These are phyloP conservation scores for Teratosphaeria epicoccoides DNA, from an alignment of 2,329 filamentous ascomycete genomes.

Conservation along the genomic window DNA sequence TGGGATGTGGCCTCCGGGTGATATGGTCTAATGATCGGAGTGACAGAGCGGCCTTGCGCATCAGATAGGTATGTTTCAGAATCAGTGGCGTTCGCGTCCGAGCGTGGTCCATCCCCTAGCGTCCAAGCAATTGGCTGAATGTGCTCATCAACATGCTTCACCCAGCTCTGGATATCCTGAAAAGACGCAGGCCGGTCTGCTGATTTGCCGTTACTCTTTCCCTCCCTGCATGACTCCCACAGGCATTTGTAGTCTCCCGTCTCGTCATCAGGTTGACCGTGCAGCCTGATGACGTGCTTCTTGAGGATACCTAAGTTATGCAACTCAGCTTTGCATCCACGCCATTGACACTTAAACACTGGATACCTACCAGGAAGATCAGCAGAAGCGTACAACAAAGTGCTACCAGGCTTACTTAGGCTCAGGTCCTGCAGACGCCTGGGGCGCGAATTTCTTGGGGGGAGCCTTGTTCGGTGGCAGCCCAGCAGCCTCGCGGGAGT, in stretches of 20 bases:
- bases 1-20: constrained; percentile 2
- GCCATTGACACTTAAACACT: constrained; percentile 50
- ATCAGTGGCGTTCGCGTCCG: constrained; percentile 23
- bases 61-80: constrained; percentile 41
- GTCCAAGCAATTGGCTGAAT: constrained; percentile 45
- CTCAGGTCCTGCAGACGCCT: background rate
- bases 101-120: constrained; percentile 48
- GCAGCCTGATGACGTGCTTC: constrained; percentile 48
- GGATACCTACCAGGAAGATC: constrained; percentile 22
- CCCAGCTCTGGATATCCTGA: constrained; percentile 32
- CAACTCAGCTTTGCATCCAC: constrained; percentile 45
- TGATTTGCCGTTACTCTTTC: constrained; percentile 12
- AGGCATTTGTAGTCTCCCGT: constrained; percentile 32
- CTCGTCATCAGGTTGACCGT: constrained; percentile 30
- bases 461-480: constrained; percentile 14
- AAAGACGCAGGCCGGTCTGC: constrained; percentile 22
- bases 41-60: constrained; percentile 36
- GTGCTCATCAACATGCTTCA: constrained; percentile 43
- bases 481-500: constrained; percentile 28
- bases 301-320: constrained; percentile 52
- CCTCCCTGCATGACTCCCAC: constrained; percentile 34
- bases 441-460: background rate
- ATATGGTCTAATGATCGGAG: constrained; percentile 27
- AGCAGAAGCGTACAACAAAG: background rate
- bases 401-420: background rate